Percentiles rank a stretch among this genome's conserved stretches.
These are phyloP conservation scores for Hippophae rhamnoides DNA, from an alignment of 306 rosid species.

Conservation along the genomic window DNA sequence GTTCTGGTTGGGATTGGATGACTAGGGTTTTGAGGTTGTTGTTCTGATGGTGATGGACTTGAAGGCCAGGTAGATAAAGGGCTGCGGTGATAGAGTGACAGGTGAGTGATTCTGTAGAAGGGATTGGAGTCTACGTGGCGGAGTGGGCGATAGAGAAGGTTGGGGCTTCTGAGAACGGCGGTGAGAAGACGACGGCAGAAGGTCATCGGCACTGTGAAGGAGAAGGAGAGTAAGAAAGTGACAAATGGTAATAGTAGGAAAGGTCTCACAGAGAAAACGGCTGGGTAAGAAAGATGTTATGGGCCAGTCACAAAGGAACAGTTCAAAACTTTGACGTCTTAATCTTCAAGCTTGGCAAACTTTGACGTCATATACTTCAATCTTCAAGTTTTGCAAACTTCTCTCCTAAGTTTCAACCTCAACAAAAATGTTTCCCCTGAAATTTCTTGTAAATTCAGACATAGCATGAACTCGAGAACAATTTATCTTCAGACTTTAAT, in stretches of 20 bases:
- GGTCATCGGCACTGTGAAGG: conserved; percentile 21
- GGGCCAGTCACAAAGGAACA: no score
- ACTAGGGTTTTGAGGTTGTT: conserved; percentile 9
- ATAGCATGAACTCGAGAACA: no score
- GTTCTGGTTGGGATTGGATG: conserved; percentile 18
- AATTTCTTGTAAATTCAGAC: no score
- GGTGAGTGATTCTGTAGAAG: neutral
- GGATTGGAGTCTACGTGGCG: neutral
- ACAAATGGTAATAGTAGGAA: neutral
- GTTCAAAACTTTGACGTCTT: no score
- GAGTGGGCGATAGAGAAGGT: conserved; percentile 3
- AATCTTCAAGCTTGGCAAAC: no score
- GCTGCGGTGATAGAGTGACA: conserved; percentile 9
- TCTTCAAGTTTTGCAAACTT: no score
- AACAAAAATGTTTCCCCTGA: no score
- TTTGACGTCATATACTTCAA: no score
- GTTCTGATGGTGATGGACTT: conserved; percentile 4
- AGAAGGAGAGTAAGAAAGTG: neutral
- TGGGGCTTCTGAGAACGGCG: conserved; percentile 17
- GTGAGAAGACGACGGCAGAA: conserved; percentile 24
- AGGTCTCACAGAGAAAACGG: no score
- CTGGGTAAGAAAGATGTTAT: no score
- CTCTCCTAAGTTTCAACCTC: no score
- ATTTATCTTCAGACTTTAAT: no score
- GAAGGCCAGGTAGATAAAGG: conserved; percentile 16